Base-by-base conservation (phyloP, 73 alveolate genomes). In the Paramecium primaurelia region DNA sequence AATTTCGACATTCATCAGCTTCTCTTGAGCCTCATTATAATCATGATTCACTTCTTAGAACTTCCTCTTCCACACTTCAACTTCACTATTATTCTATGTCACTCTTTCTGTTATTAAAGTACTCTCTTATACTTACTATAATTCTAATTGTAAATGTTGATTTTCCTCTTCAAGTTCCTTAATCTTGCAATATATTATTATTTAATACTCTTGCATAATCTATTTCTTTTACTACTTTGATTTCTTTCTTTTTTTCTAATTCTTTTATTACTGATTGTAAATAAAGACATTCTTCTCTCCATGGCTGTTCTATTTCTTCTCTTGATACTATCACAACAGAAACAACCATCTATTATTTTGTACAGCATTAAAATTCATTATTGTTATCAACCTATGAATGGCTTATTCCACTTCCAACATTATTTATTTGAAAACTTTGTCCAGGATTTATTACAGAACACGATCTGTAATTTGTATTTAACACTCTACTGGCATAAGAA, bases 281-380 rank as follows among this genome's bases (percentile, higher is more conserved):
- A 73, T 73, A 73, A 0, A 73, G 22, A 37, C 87, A 73, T 73
- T 73, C 87, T 8, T 73, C 87, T 73, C 87, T 73, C 87, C 87
- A 73, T 0, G 87, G 87, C 18, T 34, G 7, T 16, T 73, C 87
- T 2, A 73, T 73, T 73, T 73, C 87, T 16, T 73, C 87, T 73
- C 87, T 73, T 34, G 60, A 37, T 30, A 73, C 87, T 12, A 73
- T 40, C 3, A 73, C 87, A 38, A 73, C 87, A 30, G 87, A 37
- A 10, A 73, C 87, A 34, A 73, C 68, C 87, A 73, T 73, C 26
- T 73, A 34, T 40, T 73, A 38, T 37, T 40, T 40, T 20, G 87
- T 37, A 18, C 87, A 73, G 10, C 87, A 73, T 37, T 73, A 22
- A 14, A 73, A 37, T 36, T 40, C 87, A 73, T 20, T 73, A 47